Percentiles rank a stretch among this genome's conserved stretches.
These are phyloP conservation scores for Polysphondylium violaceum DNA, from an alignment of 78 protist species.

Conservation along the genomic window DNA sequence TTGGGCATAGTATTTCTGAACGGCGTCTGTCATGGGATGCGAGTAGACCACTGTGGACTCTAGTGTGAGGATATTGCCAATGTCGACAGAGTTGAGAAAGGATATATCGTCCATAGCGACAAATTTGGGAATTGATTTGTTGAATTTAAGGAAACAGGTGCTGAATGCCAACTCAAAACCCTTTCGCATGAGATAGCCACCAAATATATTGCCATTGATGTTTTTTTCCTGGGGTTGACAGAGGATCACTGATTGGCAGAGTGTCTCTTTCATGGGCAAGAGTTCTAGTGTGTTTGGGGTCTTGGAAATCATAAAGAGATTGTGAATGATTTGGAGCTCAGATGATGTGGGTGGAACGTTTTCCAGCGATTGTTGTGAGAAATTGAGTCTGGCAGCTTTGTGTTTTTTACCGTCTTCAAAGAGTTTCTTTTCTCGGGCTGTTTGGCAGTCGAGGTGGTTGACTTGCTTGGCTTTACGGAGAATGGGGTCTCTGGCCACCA, in stretches of 20 bases:
- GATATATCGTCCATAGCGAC: constrained; percentile 65
- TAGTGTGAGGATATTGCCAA: constrained; percentile 68
- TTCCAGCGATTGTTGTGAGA: constrained; percentile 22
- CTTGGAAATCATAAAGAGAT: constrained; percentile 32
- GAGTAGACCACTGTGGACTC: constrained; percentile 60
- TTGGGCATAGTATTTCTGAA: constrained; percentile 20
- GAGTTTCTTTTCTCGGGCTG: neutral
- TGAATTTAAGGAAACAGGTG: constrained; percentile 37
- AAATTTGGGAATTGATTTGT: constrained; percentile 47
- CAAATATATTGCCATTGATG: constrained; percentile 75
- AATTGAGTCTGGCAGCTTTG: neutral
- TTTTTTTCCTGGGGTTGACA: constrained; percentile 83
- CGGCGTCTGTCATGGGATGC: neutral
- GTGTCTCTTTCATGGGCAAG: constrained; percentile 60
- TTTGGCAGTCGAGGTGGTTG: neutral
- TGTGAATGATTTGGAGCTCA: constrained; percentile 66
- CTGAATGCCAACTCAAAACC: constrained; percentile 76
- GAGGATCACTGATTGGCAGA: constrained; percentile 23
- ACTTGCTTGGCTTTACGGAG: constrained; percentile 15
- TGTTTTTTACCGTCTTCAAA: constrained; percentile 49
- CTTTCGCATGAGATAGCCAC: constrained; percentile 77
- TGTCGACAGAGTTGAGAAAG: constrained; percentile 61
- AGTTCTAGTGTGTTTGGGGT: neutral
- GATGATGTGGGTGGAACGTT: constrained; percentile 37
- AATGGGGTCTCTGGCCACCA: constrained; percentile 78